Percentiles rank a stretch among this genome's conserved stretches.
Conservation (phyloP, 305 asterid genomes). For the Fraxinus nigra region DNA sequence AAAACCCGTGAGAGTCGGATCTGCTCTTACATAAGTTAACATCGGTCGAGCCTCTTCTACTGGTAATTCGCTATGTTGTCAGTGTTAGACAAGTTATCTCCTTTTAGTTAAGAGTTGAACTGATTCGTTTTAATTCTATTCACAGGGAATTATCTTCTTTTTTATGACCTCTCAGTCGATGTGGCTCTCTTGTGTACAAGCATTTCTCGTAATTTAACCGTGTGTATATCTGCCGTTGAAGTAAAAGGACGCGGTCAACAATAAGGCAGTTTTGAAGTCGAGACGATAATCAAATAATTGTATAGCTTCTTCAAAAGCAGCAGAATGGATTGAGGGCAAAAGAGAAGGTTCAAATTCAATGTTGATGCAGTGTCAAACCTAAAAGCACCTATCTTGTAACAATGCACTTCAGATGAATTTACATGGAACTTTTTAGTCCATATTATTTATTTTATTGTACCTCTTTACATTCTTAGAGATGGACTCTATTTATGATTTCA, state of each 20-base stretch:
- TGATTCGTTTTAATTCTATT: background rate
- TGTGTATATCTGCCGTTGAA: background rate
- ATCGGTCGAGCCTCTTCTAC: constrained; percentile 26
- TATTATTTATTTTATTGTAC: background rate
- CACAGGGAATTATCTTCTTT: constrained; percentile 23
- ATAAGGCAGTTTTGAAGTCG: background rate
- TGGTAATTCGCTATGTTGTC: constrained; percentile 35
- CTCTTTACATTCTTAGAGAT: background rate
- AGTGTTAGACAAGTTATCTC: background rate
- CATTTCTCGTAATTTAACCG: background rate
- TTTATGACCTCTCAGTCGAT: background rate
- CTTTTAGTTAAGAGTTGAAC: background rate
- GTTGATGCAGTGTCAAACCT: background rate
- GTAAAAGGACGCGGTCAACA: background rate
- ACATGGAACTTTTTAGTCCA: background rate
- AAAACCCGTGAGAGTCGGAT: constrained; percentile 61
- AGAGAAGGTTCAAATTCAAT: background rate
- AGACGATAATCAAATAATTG: background rate
- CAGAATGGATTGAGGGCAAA: background rate
- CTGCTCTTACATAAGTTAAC: constrained; percentile 42
- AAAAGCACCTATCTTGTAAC: background rate
- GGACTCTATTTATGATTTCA: background rate
- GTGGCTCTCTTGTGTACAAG: background rate
- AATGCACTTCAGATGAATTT: background rate
- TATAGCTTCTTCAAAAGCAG: background rate